Percentiles rank a stretch among this genome's conserved stretches.
These are phyloP conservation scores for Linderniella brevidens DNA, from an alignment of 257 asterid genomes.

Conservation along the genomic window DNA sequence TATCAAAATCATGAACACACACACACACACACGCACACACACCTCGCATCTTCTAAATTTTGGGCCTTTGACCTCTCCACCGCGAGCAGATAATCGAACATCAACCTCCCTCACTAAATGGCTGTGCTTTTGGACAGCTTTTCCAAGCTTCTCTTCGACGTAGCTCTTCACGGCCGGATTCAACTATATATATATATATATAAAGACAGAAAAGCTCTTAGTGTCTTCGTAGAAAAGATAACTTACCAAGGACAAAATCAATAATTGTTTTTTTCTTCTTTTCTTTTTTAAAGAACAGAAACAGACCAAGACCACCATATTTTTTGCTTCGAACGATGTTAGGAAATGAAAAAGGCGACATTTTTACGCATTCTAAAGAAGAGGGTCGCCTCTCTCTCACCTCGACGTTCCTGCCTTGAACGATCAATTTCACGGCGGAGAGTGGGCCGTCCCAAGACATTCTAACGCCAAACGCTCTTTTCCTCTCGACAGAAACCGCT, in stretches of 20 bases:
- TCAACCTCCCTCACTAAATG: slow-evolving; percentile 87
- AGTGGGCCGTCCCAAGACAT: neutral
- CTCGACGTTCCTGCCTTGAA: neutral
- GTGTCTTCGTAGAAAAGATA: neutral
- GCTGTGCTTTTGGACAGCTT: slow-evolving; percentile 77
- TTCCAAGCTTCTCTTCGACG: slow-evolving; percentile 85
- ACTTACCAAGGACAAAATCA: too few species aligned
- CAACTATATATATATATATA: slow-evolving; percentile 22
- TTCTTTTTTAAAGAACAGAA: too few species aligned
- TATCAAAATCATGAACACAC: too few species aligned
- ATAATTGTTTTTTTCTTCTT: too few species aligned
- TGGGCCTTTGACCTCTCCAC: slow-evolving; percentile 95
- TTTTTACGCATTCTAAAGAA: neutral
- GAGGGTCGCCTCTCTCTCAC: neutral
- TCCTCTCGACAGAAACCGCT: neutral
- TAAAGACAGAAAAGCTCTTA: neutral
- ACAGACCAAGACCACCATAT: too few species aligned
- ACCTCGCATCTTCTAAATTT: slow-evolving; percentile 84
- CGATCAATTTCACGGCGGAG: neutral
- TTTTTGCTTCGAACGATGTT: neutral
- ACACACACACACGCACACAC: too few species aligned
- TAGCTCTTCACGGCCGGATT: slow-evolving; percentile 56
- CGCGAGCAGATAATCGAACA: slow-evolving; percentile 70
- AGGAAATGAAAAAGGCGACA: neutral
- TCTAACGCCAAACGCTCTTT: neutral